Conservation (phyloP, 176 grass and related monocot genomes). For the Otatea glauca region DNA sequence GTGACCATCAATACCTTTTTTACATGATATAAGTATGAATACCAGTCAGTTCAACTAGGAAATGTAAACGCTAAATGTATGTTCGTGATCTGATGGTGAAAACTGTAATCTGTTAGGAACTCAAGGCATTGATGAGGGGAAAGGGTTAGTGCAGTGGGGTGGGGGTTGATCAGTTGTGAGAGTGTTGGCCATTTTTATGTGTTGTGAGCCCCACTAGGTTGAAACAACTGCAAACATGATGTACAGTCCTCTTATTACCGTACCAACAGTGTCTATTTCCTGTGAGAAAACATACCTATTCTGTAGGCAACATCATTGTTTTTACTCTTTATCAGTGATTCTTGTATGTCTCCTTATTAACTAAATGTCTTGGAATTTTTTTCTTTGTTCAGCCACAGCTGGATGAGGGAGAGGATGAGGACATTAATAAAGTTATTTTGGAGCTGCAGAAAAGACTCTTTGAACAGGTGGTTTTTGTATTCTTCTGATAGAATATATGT, state of each 20-base stretch:
- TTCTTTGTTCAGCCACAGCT: conserved; percentile 59
- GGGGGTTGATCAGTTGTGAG: conserved; percentile 11
- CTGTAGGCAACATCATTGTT: conserved; percentile 4
- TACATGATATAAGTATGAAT: neutral
- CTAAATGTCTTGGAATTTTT: conserved; percentile 3
- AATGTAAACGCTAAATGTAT: neutral
- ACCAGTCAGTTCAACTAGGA: neutral
- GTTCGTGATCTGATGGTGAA: neutral
- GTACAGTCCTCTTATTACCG: neutral
- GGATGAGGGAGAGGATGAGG: conserved; percentile 59
- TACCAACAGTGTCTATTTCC: neutral
- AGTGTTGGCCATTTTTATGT: neutral
- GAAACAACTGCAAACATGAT: neutral
- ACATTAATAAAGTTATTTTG: conserved; percentile 62
- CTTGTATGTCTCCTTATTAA: neutral
- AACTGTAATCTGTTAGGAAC: neutral
- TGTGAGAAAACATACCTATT: neutral
- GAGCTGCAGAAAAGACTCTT: conserved; percentile 67
- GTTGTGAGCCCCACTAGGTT: neutral
- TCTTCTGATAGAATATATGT: neutral
- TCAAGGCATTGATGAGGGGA: neutral
- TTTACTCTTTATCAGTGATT: conserved; percentile 10
- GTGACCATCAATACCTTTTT: neutral
- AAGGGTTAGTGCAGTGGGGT: neutral
- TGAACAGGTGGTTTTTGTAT: conserved; percentile 48